Percentiles rank a stretch among this genome's conserved stretches.
These are phyloP conservation scores for Asclepias syriaca DNA, from an alignment of 257 asterid genomes.

Conservation along the genomic window DNA sequence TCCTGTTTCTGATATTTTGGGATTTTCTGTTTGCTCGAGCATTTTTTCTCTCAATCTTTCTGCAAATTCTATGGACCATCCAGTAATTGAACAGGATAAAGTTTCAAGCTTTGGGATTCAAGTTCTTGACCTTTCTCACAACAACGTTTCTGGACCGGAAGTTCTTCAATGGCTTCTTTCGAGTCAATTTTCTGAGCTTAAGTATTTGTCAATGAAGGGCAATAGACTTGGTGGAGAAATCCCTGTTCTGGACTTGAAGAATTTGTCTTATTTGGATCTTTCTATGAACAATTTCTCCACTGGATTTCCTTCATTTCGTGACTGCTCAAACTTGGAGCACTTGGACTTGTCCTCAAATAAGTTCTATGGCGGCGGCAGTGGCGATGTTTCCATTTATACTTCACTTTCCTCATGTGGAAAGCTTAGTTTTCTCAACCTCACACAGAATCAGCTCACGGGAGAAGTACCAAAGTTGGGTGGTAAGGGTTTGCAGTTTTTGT, in stretches of 20 bases:
- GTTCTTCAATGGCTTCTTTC: constrained; percentile 57
- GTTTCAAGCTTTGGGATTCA: constrained; percentile 21
- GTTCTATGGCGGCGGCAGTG: constrained; percentile 10
- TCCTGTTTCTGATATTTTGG: constrained; percentile 44
- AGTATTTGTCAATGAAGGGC: constrained; percentile 53
- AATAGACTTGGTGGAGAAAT: constrained; percentile 44
- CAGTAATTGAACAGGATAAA: constrained; percentile 16
- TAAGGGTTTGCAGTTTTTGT: constrained; percentile 43
- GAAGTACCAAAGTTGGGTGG: constrained; percentile 47
- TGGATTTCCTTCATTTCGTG: constrained; percentile 41
- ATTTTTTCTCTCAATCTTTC: constrained; percentile 61
- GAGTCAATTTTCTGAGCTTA: constrained; percentile 39
- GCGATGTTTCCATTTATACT: constrained; percentile 50
- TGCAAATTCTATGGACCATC: constrained; percentile 51
- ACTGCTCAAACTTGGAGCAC: constrained; percentile 54
- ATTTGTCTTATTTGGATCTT: constrained; percentile 59
- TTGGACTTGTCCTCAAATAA: constrained; percentile 71
- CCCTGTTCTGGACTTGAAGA: constrained; percentile 41
- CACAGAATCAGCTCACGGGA: constrained; percentile 61
- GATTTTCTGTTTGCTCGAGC: constrained; percentile 52
- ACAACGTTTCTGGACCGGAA: constrained; percentile 54
- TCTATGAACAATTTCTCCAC: constrained; percentile 63
- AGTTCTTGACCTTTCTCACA: constrained; percentile 77
- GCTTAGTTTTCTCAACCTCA: constrained; percentile 65
- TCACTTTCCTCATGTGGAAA: constrained; percentile 51